Conservation (phyloP, 306 rosid species). For the Sicyos edulis region DNA sequence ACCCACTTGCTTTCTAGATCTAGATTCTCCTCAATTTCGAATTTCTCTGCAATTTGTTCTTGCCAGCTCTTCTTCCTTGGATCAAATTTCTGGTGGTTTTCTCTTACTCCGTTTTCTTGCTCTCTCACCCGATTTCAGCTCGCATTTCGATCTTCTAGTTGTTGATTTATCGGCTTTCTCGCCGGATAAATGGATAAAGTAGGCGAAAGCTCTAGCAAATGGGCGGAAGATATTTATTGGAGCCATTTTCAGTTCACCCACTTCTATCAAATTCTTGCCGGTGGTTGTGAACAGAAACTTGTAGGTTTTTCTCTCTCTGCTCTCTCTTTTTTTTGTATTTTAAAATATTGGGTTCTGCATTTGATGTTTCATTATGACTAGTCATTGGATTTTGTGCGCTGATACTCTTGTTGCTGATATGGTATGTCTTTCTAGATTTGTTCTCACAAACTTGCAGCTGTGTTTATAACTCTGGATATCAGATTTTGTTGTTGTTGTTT, state of each 20-base stretch:
- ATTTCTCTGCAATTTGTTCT: background rate
- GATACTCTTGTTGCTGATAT: background rate
- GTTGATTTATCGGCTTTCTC: background rate
- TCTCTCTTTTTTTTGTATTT: constrained; percentile 6
- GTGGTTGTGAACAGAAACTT: constrained; percentile 39
- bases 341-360: background rate
- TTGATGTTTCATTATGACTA: constrained; percentile 5
- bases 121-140: constrained; percentile 1
- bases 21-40: background rate
- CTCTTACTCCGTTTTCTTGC: background rate
- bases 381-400: background rate
- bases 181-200: constrained; percentile 33
- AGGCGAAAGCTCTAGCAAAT: constrained; percentile 29
- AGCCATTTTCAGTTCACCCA: constrained; percentile 44
- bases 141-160: background rate
- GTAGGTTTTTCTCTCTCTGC: constrained; percentile 26
- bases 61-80: background rate
- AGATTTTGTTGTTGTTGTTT: background rate
- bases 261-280: constrained; percentile 40
- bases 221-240: constrained; percentile 62
- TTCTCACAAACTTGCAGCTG: background rate
- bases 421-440: background rate
- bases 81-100: background rate
- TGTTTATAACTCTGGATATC: background rate
- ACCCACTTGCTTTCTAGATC: background rate